Evolutionary conservation across 345 rosid genomes (phyloP), one percentile per base, ranked within the genome.

Genomic region (Hibiscus syriacus): DNA sequence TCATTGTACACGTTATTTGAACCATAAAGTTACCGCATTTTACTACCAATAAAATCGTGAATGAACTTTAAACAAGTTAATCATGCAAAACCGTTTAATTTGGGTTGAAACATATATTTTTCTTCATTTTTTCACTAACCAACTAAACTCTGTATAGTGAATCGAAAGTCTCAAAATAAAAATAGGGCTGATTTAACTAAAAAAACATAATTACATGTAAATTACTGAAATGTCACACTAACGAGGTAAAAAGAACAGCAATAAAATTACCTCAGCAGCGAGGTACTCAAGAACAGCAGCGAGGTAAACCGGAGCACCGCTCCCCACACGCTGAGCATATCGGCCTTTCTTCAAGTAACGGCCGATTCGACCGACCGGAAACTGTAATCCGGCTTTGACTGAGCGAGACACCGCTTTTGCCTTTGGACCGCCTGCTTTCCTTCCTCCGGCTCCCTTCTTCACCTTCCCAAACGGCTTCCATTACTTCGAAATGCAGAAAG

Each of bases 261-360:
- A 6, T 46, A 50, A 5, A 10, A 58, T 60, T 67, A 87, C 92
- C 84, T 90, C 91, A 74, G 96, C 96, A 2, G 96, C 97, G 5
- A 86, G 86, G 46, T 88, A 90, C 57, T 90, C 97, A 2, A 90
- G 97, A 1, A 90, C 97, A 12, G 90, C 90, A 55, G 96, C 90
- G 38, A 89, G 77, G 67, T 89, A 87, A 11, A 90, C 89, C 8
- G 91, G 92, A 81, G 92, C 89, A 19, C 90, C 96, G 48, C 82
- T 68, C 7, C 91, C 93, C 10, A 87, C 87, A 10, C 93, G 84
- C 70, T 82, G 74, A 1, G 91, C 68, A 45, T 90, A 87, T 6
- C 93, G 83, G 4, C 96, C 93, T 67, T 86, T 84, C 84, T 87
- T 90, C 55, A 90, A 77, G 69, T 84, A 90, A 38, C 93, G 82